Base-by-base conservation (phyloP, 2,329 filamentous ascomycete species). In the Zasmidium cellare region DNA sequence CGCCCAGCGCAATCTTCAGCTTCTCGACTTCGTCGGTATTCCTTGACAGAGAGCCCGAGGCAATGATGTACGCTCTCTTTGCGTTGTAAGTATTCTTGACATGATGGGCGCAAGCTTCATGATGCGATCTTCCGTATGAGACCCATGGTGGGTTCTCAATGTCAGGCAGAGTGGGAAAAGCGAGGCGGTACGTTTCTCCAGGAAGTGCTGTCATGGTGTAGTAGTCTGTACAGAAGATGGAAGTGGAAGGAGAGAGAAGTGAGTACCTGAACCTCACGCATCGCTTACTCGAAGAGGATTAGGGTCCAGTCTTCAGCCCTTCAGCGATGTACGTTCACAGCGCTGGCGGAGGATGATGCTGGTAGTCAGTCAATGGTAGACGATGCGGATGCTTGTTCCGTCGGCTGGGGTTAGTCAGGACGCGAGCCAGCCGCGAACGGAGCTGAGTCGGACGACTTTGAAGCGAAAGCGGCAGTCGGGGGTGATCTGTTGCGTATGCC, bases 41-140 rank as follows among this genome's bases (percentile, higher is more conserved):
- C 7, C 69, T 71, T 0, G 78, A 71, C 11, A 85, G 68, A 0
- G 81, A 80, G 1, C 70, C 74, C 0, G 83, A 85, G 20, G 75
- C 77, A 35, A 84, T 77, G 46, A 84, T 74, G 69, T 82, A 84
- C 20, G 80, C 71, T 12, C 75, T 71, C 5, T 72, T 75, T 14
- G 79, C 77, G 19, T 74, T 57, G 62, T 83, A 80, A 5, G 75
- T 79, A 18, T 74, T 61, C 3, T 67, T 58, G 41, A 78, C 71
- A 66, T 84, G 81, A 54, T 76, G 74, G 12, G 72, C 71, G 51
- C 76, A 75, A 2, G 80, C 74, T 56, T 75, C 63, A 24, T 75
- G 69, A 64, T 81, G 84, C 3, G 77, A 72, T 1, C 80, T 63
- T 23, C 80, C 80, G 63, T 79, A 79, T 46, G 78, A 79, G 49